phyloP scores from a whole-genome alignment of 2,329 filamentous ascomycete species.

The Sporothrix pseudoabietina region DNA sequence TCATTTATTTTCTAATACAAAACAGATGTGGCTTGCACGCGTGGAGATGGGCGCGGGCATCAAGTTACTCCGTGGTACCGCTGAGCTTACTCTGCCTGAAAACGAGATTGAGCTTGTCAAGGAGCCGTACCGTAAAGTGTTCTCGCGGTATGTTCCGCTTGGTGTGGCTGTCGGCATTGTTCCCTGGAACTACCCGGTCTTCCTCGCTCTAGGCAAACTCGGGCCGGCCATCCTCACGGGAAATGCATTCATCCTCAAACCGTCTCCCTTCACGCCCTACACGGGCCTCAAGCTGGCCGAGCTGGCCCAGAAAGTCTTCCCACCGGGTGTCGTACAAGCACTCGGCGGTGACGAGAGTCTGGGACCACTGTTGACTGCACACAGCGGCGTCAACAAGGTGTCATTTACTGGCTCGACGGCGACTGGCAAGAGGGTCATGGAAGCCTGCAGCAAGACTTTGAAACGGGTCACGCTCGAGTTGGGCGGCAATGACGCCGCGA shows the following conservation, averaged over 20 bases:
- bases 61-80: not conserved
- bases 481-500: not conserved
- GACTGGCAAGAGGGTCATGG: slow-evolving; percentile 7
- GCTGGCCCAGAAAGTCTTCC: not conserved
- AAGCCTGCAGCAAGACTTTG: not conserved
- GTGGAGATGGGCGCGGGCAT: not conserved
- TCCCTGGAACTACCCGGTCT: slow-evolving; percentile 4
- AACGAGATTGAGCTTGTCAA: not conserved
- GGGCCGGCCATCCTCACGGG: not conserved
- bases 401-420: slow-evolving; percentile 14
- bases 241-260: slow-evolving; percentile 5
- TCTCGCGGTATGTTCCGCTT: not conserved
- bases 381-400: slow-evolving; percentile 4
- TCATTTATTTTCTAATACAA: not conserved
- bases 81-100: not conserved
- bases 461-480: slow-evolving; percentile 12
- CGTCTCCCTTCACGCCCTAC: not conserved
- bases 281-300: slow-evolving; percentile 4
- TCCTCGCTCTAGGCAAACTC: not conserved
- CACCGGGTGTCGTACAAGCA: not conserved
- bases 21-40: not conserved
- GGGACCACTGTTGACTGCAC: not conserved
- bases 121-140: not conserved
- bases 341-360: not conserved
- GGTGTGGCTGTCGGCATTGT: slow-evolving; percentile 6